Base-by-base conservation (phyloP, 2,329 filamentous ascomycete genomes). In the Penicillium hesseltinei region DNA sequence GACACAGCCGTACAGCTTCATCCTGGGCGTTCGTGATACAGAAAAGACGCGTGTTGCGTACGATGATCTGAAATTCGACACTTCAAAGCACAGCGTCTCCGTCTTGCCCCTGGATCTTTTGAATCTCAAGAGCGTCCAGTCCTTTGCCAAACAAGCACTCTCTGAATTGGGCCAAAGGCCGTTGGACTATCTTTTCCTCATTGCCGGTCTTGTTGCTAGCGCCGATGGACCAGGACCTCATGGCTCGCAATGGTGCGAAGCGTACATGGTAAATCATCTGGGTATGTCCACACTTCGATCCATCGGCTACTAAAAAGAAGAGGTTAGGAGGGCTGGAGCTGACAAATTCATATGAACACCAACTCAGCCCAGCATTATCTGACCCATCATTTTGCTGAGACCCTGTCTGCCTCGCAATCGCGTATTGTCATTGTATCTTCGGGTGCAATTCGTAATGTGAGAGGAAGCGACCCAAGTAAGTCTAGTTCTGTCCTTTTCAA, bases 351-450 rank as follows among this genome's bases (percentile, higher is more conserved):
- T 25, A 6, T 25, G 5, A 27, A 31, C 13, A 8, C 0, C 8
- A 47, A 21, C 9, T 2, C 15, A 67, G 65, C 64, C 27, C 65
- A 67, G 47, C 65, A 66, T 43, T 67, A 66, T 40, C 31, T 67
- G 19, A 45, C 63, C 10, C 65, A 67, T 33, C 33, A 59, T 25
- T 43, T 67, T 15, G 57, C 54, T 17, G 63, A 65, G 10, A 60
- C 58, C 6, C 38, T 69, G 19, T 23, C 55, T 23, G 54, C 56
- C 11, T 69, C 64, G 8, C 46, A 62, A 13, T 64, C 65, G 17
- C 64, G 66, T 8, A 29, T 69, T 19, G 57, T 67, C 23, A 36
- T 68, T 27, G 66, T 69, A 36, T 68, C 66, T 1, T 68, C 66
- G 2, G 66, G 66, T 2, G 57, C 65, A 4, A 67, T 69, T 40